Evolutionary conservation across 2,329 filamentous ascomycete species (phyloP), one percentile per base, ranked within the genome.

Genomic region (Ophiocordyceps camponoti-rufipedis): DNA sequence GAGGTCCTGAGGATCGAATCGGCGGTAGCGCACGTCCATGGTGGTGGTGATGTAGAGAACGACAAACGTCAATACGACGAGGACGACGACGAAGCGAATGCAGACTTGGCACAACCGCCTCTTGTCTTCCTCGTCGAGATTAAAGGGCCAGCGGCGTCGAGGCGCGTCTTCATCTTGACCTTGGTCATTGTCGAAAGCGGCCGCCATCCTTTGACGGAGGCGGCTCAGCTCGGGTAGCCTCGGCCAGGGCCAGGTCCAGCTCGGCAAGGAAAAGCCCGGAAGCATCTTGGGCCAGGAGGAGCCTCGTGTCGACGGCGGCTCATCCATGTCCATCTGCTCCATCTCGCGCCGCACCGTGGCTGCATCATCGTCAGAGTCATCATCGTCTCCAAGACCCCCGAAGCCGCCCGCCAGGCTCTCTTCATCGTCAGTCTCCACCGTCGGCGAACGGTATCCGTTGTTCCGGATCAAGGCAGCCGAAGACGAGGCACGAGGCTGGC

Each of bases 21-120:
- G 63, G 58, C 83, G 76, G 54, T 83, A 75, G 53, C 71, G 70
- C 38, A 77, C 77, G 56, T 95, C 85, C 39, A 95, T 62, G 62
- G 94, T 84, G 58, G 84, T 86, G 50, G 88, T 75, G 57, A 96
- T 88, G 44, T 96, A 69, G 45, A 89, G 66, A 62, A 94, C 96
- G 41, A 94, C 70, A 49, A 94, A 71, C 16, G 77, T 74, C 42
- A 88, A 67, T 12, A 96, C 78, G 42, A 93, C 64, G 43, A 87
- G 66, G 12, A 94, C 66, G 2, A 82, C 87, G 48, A 86, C 71
- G 32, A 91, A 58, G 29, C 89, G 77, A 11, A 39, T 19, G 35
- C 35, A 16, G 10, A 19, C n/a, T 16, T 39, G n/a, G n/a, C 35
- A n/a, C n/a, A 39, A 16, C 6, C 35, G 35, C n/a, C 16, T 16